Base-by-base conservation (phyloP, 768 basidiomycete genomes). In the Paxillus involutus region DNA sequence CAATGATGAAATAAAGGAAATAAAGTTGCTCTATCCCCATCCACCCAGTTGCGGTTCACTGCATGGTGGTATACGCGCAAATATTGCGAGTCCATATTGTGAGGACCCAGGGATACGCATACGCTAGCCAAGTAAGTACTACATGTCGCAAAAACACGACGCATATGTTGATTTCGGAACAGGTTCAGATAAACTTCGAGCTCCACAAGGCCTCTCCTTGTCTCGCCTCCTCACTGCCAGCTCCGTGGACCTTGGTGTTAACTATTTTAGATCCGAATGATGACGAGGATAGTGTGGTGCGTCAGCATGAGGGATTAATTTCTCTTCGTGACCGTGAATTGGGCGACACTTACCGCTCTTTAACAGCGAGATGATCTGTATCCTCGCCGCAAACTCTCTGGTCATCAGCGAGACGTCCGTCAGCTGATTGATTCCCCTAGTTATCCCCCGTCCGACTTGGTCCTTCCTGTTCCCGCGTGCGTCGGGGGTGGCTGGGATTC, bases 191-290 rank as follows among this genome's bases (percentile, higher is more conserved):
- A 60, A 80, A 75, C 63, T 77, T 80, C 14, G 79, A 80, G 62
- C 79, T 81, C 75, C 79, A 79, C 60, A 79, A 60, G 7, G 79
- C 80, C 58, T 81, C 80, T 45, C 73, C 73, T 54, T 78, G 73
- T 54, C 81, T 71, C 10, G 78, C 79, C 67, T 80, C 75, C 33
- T 79, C 77, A 57, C 74, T 76, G 58, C 78, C 79, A 47, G 65
- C 63, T 11, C 77, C 75, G 67, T 77, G 79, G 12, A 82, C 69
- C 56, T 73, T 76, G 4, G 75, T 66, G 58, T 78, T 79, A 62
- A 80, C 79, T 81, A 58, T 13, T 40, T 40, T 8, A 17, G 44
- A 24, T 29, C n/a, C 39, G 35, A 36, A 49, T 29, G 48, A 37
- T 40, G 49, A 53, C 29, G 9, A 32, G 11, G 24, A 24, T n/a